Conservation (phyloP, 331 rosid genomes). For the Pyrus hybrid region DNA sequence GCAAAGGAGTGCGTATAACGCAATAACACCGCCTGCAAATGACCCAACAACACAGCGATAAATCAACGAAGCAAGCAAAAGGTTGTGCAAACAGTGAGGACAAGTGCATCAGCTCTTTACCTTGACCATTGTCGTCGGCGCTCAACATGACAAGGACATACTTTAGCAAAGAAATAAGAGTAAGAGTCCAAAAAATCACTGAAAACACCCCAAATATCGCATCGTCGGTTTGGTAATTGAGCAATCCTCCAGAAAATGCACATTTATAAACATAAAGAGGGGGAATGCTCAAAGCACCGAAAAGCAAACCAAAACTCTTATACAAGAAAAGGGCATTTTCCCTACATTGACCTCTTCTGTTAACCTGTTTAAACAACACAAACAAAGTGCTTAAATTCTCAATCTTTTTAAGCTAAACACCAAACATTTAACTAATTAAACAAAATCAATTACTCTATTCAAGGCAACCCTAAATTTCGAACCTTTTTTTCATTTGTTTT, state of each 20-base stretch:
- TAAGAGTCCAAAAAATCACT: conserved; percentile 62
- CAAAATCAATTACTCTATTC: not conserved
- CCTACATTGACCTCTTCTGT: conserved; percentile 26
- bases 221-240: conserved; percentile 52
- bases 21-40: conserved; percentile 76
- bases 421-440: not conserved
- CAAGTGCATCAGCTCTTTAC: conserved; percentile 24
- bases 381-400: not conserved
- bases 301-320: conserved; percentile 76
- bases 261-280: conserved; percentile 75
- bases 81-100: not conserved
- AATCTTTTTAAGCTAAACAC: not conserved
- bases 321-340: conserved; percentile 44
- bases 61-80: not conserved
- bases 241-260: conserved; percentile 59
- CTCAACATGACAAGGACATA: conserved; percentile 42
- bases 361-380: conserved; percentile 37
- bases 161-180: conserved; percentile 54
- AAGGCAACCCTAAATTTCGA: not conserved
- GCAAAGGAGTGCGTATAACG: conserved; percentile 76
- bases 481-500: not conserved
- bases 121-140: conserved; percentile 68
- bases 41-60: conserved; percentile 11
- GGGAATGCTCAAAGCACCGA: conserved; percentile 66
- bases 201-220: conserved; percentile 64